A percentile compares a stretch with the other conserved stretches of the same genome.
Conservation (phyloP, 345 rosid species). For the Rhizophora mangle region DNA sequence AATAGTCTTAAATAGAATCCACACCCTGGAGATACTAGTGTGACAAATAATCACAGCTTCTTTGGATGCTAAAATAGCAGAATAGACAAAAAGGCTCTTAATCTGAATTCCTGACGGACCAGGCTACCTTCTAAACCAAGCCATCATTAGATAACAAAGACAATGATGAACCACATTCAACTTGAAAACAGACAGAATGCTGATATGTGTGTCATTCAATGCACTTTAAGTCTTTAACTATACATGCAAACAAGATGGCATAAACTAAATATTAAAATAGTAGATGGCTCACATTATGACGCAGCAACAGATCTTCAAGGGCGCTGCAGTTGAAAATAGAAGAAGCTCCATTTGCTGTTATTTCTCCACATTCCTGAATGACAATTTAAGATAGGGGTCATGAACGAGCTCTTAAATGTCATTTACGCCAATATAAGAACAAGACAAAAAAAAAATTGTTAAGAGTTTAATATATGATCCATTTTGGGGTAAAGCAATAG, state of each 20-base stretch:
- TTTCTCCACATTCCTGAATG: slow-evolving; percentile 61
- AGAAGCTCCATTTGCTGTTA: slow-evolving; percentile 50
- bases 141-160: background rate
- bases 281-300: slow-evolving; percentile 65
- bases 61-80: background rate
- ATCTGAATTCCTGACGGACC: background rate
- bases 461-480: no score
- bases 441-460: background rate
- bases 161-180: background rate
- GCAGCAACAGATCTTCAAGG: slow-evolving; percentile 67
- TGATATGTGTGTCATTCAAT: background rate
- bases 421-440: background rate
- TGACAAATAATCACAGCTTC: no score
- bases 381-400: slow-evolving; percentile 14
- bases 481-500: no score
- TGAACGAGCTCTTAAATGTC: background rate
- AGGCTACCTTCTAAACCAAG: background rate
- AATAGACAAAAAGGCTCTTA: background rate
- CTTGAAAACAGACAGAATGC: background rate
- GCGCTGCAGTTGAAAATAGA: slow-evolving; percentile 60
- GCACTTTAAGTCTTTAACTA: background rate
- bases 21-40: no score
- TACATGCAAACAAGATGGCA: background rate
- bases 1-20: background rate
- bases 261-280: slow-evolving; percentile 1